Conservation (phyloP, 225 moss, liverwort and hornwort species). For the Lunularia cruciata region DNA sequence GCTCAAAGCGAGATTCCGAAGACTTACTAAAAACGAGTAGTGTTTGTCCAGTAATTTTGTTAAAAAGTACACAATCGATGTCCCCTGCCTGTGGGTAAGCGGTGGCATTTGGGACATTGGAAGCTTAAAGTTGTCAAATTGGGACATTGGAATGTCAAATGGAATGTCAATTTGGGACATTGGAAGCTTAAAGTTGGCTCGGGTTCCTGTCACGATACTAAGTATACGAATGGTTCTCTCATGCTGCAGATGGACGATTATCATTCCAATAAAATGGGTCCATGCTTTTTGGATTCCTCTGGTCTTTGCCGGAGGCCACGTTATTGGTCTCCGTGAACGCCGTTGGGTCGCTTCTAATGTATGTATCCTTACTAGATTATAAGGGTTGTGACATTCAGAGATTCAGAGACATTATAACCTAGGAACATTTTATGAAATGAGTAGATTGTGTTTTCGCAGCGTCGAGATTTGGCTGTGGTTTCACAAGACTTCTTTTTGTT, state of each 20-base stretch:
- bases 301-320: conserved; percentile 94
- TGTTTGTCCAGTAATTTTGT: conserved; percentile 68
- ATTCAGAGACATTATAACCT: no score
- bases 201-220: neutral
- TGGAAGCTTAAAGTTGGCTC: neutral
- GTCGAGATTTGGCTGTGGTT: neutral
- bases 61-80: conserved; percentile 51
- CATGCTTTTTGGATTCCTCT: conserved; percentile 94
- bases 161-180: no score
- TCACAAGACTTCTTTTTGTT: neutral
- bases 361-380: no score
- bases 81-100: conserved; percentile 57
- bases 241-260: conserved; percentile 71
- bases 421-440: no score
- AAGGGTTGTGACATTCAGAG: no score
- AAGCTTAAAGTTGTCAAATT: no score
- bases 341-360: conserved; percentile 91
- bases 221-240: neutral
- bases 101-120: neutral
- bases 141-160: no score
- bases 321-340: conserved; percentile 82
- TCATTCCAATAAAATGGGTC: conserved; percentile 82
- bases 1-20: neutral
- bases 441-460: neutral
- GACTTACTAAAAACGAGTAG: conserved; percentile 10